Percentiles rank a stretch among this genome's conserved stretches.
phyloP scores from a whole-genome alignment of 257 asterid genomes.

The Salvia rosmarinus region DNA sequence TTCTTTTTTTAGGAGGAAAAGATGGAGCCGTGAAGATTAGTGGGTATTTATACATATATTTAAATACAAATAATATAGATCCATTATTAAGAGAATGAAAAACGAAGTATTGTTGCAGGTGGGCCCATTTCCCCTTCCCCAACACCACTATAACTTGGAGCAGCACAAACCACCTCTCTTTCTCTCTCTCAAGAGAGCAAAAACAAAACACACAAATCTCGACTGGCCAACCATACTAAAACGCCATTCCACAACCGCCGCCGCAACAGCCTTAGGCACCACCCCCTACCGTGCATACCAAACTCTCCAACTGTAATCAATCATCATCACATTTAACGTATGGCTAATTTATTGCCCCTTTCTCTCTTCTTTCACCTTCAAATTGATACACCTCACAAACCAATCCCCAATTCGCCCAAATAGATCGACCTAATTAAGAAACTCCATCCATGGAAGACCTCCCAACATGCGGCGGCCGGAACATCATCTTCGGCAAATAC shows the following conservation, averaged over 20 bases:
- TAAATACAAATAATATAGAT: neutral
- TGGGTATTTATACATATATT: neutral
- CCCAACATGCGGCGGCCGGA: constrained; percentile 18
- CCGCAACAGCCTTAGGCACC: neutral
- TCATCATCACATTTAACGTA: neutral
- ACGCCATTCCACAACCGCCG: neutral
- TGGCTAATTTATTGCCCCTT: neutral
- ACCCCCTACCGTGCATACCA: no score
- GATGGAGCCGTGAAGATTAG: neutral
- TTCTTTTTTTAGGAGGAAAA: neutral
- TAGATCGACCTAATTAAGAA: no score
- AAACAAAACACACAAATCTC: neutral
- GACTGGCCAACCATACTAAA: neutral
- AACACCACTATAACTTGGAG: neutral
- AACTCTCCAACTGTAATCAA: neutral
- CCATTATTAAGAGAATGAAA: neutral
- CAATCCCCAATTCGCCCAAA: neutral
- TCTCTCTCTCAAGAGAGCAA: neutral
- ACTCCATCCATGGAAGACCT: constrained; percentile 32
- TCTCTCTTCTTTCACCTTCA: constrained; percentile 13
- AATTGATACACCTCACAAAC: neutral
- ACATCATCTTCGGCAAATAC: constrained; percentile 65
- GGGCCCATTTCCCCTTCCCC: neutral
- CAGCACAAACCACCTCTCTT: neutral
- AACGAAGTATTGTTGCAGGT: neutral